Evolutionary conservation across 306 rosid genomes (phyloP).

Genomic region (Urtica urens): DNA sequence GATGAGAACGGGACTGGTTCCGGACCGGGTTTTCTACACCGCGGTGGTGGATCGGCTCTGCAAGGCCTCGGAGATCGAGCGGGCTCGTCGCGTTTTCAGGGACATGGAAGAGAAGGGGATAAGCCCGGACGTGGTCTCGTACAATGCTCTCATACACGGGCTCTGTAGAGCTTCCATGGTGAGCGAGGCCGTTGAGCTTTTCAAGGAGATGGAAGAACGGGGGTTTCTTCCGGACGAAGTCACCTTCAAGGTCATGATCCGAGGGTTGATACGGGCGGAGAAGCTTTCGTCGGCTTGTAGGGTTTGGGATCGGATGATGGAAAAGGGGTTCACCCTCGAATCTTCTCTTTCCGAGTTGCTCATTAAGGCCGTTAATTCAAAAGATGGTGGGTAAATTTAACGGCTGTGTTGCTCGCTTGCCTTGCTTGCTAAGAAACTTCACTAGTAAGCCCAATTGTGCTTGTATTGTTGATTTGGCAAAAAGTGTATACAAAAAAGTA

Average conservation of each 20-base stretch:
- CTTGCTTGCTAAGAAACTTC: too few species aligned
- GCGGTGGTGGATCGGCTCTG: slow-evolving; percentile 52
- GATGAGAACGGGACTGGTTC: slow-evolving; percentile 41
- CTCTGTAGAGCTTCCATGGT: slow-evolving; percentile 60
- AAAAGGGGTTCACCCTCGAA: slow-evolving; percentile 80
- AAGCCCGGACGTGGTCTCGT: slow-evolving; percentile 63
- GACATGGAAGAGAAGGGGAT: slow-evolving; percentile 70
- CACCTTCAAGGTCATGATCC: slow-evolving; percentile 75
- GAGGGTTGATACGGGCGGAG: slow-evolving; percentile 59
- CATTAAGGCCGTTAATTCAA: slow-evolving; percentile 44
- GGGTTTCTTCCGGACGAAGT: slow-evolving; percentile 57
- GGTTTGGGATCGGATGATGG: slow-evolving; percentile 98
- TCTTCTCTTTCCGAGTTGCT: slow-evolving; percentile 44
- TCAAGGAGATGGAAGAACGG: slow-evolving; percentile 67
- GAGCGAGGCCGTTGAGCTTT: slow-evolving; percentile 51
- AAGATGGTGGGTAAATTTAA: slow-evolving; percentile 33
- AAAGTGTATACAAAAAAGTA: too few species aligned
- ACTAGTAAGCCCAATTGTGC: too few species aligned
- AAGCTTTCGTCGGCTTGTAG: slow-evolving; percentile 50
- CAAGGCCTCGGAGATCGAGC: slow-evolving; percentile 47
- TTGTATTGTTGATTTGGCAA: too few species aligned
- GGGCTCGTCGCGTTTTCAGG: slow-evolving; percentile 43
- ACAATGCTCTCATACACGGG: slow-evolving; percentile 81
- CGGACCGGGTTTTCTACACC: slow-evolving; percentile 59
- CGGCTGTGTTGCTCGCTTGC: too few species aligned